Evolutionary conservation across 1,139 yeast genomes (phyloP), one percentile per base, ranked within the genome.

Genomic region (Blastobotrys serpentis): DNA sequence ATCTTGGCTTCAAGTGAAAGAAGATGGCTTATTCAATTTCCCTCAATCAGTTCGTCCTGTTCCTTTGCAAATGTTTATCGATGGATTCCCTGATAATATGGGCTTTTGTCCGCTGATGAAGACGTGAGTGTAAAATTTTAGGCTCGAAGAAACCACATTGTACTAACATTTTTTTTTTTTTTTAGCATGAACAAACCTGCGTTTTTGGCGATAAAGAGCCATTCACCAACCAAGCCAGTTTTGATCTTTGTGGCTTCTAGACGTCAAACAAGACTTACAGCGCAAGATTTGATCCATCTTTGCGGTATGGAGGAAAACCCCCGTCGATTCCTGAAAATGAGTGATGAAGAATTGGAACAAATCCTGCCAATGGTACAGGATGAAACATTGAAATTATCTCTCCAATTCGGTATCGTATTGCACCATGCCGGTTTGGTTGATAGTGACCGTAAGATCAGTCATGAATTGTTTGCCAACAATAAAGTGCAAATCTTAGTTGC

Each of bases 381-480:
- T 67, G 98, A 92, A 33, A 89, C 98, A 1, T 74, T 94, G 50
- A 79, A 79, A 57, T 69, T 92, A 42, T 78, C 97, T 0, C 70
- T 94, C 52, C 98, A 90, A 62, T 94, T 90, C 67, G 98, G 98
- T 52, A 90, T 94, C 68, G 99, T 96, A 0, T 74, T 92, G 46
- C 98, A 92, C 72, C 99, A 92, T 74, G 98, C 99, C 38, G 98
- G 99, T 67, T 74, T 92, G 48, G 95, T 88, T 16, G 96, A 89
- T 57, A 77, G 84, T 38, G 99, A 92, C 65, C 80, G 99, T 58
- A 81, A 82, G 58, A 80, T 90, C 39, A 83, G 96, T 2, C 98
- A 94, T 65, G 82, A 81, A 57, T 70, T 92, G 32, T 92, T 92
- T 68, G 95, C 89, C 57, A 72, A 77, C 26, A 88, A 87, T 51